Base-by-base conservation (phyloP, 2,329 filamentous ascomycete species). In the Xylariaceae sp. region DNA sequence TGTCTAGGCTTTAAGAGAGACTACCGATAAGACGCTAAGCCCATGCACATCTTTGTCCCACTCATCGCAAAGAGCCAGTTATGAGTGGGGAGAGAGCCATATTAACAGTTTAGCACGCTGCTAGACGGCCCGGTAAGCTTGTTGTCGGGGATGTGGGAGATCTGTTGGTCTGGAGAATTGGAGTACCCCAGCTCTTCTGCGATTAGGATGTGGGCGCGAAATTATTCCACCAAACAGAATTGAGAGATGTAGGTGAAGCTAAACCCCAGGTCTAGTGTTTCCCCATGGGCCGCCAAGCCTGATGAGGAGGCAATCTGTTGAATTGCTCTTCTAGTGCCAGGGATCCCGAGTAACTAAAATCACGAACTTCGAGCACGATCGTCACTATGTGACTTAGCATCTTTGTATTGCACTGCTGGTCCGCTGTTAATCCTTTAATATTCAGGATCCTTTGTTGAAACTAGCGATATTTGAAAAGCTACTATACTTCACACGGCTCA, bases 181-280 rank as follows among this genome's bases (percentile, higher is more conserved):
- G 23, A 27, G 11, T 18, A 40, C 13, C 44, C 30, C 16, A 30
- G 48, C 43, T 41, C 43, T 20, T 53, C 13, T 29, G 18, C 26
- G 11, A n/a, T 15, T 26, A 23, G 18, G 49, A 44, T n/a, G n/a
- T 13, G n/a, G 9, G 5, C 29, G 30, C 6, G 15, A 52, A 29
- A 20, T 56, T 45, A 45, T 58, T 58, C 58, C 58, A 60, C 58
- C 55, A 60, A 60, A 55, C 49, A 56, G 58, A 50, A 30, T 4
- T 10, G 6, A 20, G 32, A 10, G 15, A 50, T 13, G 18, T 11
- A 8, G 16, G 9, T 26, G 37, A 42, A 29, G 27, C 44, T 46
- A 33, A n/a, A 32, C 44, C 57, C 50, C 42, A 35, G 6, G 53
- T 48, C 50, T 32, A 37, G 29, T 40, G 26, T 35, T 37, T 43